phyloP scores from a whole-genome alignment of 768 basidiomycete species.

The Boletus insuetus region DNA sequence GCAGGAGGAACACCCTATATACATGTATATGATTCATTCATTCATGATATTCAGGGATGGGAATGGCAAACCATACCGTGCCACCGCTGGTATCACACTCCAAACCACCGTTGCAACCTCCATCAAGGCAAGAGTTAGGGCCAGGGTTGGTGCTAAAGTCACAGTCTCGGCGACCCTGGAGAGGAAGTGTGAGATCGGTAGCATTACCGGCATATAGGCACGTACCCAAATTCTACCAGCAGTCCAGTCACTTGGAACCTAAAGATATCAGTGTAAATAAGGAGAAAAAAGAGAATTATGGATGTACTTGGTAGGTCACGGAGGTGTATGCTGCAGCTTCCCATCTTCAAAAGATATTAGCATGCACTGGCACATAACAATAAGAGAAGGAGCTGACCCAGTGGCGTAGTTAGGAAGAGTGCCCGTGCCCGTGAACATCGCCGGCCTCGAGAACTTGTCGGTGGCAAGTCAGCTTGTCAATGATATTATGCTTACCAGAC shows the following conservation, averaged over 20 bases:
- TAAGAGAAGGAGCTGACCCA: constrained; percentile 38
- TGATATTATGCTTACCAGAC: constrained; percentile 48
- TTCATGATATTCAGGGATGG: neutral
- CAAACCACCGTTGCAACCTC: constrained; percentile 70
- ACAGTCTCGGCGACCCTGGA: constrained; percentile 54
- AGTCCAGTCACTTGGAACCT: constrained; percentile 63
- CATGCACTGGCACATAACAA: neutral
- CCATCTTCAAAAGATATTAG: constrained; percentile 29
- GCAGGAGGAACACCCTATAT: constrained; percentile 64
- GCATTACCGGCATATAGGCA: neutral
- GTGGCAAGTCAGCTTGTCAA: neutral
- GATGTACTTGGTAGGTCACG: constrained; percentile 27
- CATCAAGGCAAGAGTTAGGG: constrained; percentile 55
- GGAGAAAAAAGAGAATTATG: neutral
- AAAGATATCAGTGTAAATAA: neutral
- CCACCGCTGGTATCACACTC: constrained; percentile 51
- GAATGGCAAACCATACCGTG: constrained; percentile 33
- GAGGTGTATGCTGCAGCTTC: constrained; percentile 26
- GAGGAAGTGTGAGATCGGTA: neutral
- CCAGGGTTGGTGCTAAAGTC: constrained; percentile 53
- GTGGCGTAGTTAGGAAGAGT: constrained; percentile 41
- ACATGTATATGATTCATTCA: constrained; percentile 1
- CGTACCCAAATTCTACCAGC: constrained; percentile 63
- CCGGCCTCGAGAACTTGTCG: constrained; percentile 39
- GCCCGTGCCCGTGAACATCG: constrained; percentile 59